Evolutionary conservation across 108 stramenopile genomes (phyloP).

Genomic region (Nitzschia sp.): DNA sequence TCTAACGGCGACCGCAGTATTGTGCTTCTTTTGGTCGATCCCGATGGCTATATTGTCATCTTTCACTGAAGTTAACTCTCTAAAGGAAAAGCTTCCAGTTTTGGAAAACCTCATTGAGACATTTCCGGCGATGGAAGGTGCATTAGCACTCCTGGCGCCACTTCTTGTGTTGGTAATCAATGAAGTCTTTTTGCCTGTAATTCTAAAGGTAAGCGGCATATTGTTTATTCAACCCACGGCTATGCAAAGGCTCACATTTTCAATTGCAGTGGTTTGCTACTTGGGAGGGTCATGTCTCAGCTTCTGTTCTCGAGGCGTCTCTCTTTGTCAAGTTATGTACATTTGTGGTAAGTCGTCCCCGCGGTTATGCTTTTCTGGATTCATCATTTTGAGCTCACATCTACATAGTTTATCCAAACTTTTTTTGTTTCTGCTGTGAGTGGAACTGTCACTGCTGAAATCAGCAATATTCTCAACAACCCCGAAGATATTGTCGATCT

Average conservation of each 20-base stretch:
- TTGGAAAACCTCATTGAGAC: conserved; percentile 33
- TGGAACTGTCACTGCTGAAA: conserved; percentile 36
- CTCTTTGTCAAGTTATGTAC: conserved; percentile 53
- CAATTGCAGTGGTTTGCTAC: conserved; percentile 20
- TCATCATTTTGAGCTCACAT: no score
- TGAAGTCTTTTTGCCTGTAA: conserved; percentile 28
- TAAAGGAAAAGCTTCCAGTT: conserved; percentile 45
- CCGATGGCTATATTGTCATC: conserved; percentile 53
- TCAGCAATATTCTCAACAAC: conserved; percentile 35
- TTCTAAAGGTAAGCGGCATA: conserved; percentile 23
- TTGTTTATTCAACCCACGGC: no score
- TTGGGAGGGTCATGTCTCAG: conserved; percentile 45
- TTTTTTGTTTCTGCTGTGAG: conserved; percentile 63
- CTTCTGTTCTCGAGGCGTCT: conserved; percentile 42
- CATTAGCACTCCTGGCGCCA: conserved; percentile 45
- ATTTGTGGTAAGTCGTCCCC: conserved; percentile 30
- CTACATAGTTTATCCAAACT: conserved; percentile 47
- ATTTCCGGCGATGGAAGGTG: conserved; percentile 30
- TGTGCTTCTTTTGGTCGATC: conserved; percentile 60
- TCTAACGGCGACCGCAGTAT: conserved; percentile 30
- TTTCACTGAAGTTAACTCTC: conserved; percentile 39
- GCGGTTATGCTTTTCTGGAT: no score
- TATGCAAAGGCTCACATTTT: background rate
- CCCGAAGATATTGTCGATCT: conserved; percentile 33
- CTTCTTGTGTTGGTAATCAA: conserved; percentile 38